Evolutionary conservation across 352 stramenopile species (phyloP), one percentile per base, ranked within the genome.

Genomic region (Phytophthora megakarya): DNA sequence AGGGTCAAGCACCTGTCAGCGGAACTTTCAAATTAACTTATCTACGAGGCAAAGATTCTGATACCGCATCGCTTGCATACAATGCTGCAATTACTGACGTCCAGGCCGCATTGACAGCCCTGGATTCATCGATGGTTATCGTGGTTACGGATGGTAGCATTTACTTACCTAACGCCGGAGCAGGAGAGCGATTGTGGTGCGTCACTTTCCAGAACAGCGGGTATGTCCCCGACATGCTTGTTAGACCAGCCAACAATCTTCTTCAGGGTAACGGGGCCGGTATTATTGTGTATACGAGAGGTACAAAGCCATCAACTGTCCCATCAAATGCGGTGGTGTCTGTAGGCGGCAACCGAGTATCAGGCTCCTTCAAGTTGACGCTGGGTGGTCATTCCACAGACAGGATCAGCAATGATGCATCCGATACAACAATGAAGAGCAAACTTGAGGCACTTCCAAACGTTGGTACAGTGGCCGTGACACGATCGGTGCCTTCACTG

Each of bases 361-460:
- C 68, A 0, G 96, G 97, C 0, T 72, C 52, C 25, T 99, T 99
- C 59, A 85, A 53, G 10, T 67, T 99, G 40, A 86, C 72, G 18
- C 74, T 98, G 1, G 85, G 93, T 5, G 93, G 92, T 0, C 86
- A 98, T 61, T 80, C 75, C 0, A 98, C 95, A 9, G 80, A 88
- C 3, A 47, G 16, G 1, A 98, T 99, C 52, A 71, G 89, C 32
- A 96, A 95, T 65, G 97, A 99, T 59, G 87, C 91, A 8, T 96
- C 93, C 1, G 90, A 98, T 42, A 93, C 90, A 43, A 95, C 88
- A 0, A 72, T 99, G 43, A 97, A 98, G 67, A 82, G 75, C 33
- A 77, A 78, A 35, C 67, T 99, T 1, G 91, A 98, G 70, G 80
- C 76, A n/a, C 73, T 99, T 19, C 89, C 93, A 1, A 98, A 98